Percentiles rank a stretch among this genome's conserved stretches.
Evolutionary conservation across 2,329 filamentous ascomycete genomes (phyloP).

Genomic region (Hypoxylon sp.): DNA sequence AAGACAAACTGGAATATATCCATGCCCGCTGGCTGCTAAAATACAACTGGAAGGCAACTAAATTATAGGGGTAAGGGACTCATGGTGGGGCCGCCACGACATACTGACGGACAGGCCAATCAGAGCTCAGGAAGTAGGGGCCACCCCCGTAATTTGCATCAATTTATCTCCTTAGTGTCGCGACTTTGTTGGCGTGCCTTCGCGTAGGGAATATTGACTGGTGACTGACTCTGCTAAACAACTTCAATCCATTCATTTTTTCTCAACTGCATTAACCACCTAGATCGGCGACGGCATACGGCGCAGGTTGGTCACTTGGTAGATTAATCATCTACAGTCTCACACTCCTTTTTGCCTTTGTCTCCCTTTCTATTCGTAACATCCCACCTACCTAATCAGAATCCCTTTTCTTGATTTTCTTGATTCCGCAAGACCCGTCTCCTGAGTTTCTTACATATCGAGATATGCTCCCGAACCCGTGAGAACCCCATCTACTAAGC

Average conservation of each 20-base stretch:
- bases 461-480: slow-evolving; percentile 37
- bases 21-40: no score
- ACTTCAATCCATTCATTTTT: slow-evolving; percentile 23
- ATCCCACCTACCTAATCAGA: slow-evolving; percentile 34
- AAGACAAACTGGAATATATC: no score
- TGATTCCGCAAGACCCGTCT: slow-evolving; percentile 21
- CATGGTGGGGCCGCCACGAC: slow-evolving; percentile 22
- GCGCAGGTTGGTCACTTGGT: slow-evolving; percentile 18
- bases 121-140: neutral
- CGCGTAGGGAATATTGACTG: slow-evolving; percentile 31
- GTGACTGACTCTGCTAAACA: slow-evolving; percentile 14
- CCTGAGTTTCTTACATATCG: slow-evolving; percentile 29
- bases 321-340: slow-evolving; percentile 21
- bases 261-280: slow-evolving; percentile 18
- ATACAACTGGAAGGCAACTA: no score
- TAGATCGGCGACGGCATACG: slow-evolving; percentile 22
- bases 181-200: slow-evolving; percentile 36
- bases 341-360: slow-evolving; percentile 37
- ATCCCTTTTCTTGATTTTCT: slow-evolving; percentile 21
- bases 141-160: slow-evolving; percentile 20
- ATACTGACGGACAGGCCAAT: slow-evolving; percentile 5
- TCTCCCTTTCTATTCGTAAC: slow-evolving; percentile 17
- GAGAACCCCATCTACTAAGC: slow-evolving; percentile 28
- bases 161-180: slow-evolving; percentile 29
- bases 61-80: slow-evolving; percentile 3